Conservation (phyloP, 805 yeast genomes). For the Cyberlindnera xylosilytica region DNA sequence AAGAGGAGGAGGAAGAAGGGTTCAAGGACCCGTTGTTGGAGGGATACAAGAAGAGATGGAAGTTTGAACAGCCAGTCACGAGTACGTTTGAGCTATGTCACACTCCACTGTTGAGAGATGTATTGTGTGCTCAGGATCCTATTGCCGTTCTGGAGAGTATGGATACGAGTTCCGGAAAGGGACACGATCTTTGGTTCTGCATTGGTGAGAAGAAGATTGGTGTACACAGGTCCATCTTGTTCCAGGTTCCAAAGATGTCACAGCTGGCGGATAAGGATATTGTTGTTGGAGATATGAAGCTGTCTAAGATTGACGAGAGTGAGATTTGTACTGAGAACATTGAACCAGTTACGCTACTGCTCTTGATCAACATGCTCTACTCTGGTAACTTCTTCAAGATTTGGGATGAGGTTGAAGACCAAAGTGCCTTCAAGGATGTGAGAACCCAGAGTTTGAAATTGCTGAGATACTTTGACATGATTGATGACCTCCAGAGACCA, state of each 20-base stretch:
- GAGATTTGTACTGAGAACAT: constrained; percentile 25
- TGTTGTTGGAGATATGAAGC: constrained; percentile 16
- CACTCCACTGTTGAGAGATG: background rate
- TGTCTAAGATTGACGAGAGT: constrained; percentile 11
- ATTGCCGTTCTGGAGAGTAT: constrained; percentile 1
- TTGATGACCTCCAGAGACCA: constrained; percentile 18
- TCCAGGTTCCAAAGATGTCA: constrained; percentile 12
- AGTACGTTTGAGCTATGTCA: constrained; percentile 14
- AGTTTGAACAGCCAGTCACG: constrained; percentile 9
- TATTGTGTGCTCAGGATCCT: constrained; percentile 12
- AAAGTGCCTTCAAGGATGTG: background rate
- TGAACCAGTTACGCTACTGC: constrained; percentile 28
- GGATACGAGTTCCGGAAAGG: constrained; percentile 21
- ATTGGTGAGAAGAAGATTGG: constrained; percentile 33
- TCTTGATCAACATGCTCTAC: constrained; percentile 48
- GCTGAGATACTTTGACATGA: constrained; percentile 12
- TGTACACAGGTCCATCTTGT: constrained; percentile 17
- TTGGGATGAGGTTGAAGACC: constrained; percentile 37
- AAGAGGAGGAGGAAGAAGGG: constrained; percentile 3
- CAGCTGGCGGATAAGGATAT: constrained; percentile 33
- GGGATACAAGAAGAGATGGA: constrained; percentile 25
- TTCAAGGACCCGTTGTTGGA: constrained; percentile 19
- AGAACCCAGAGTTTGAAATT: constrained; percentile 12
- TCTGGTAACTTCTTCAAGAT: constrained; percentile 42
- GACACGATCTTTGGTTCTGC: constrained; percentile 35